Percentiles rank a stretch among this genome's conserved stretches.
These are phyloP conservation scores for Bolboschoenus planiculmis DNA, from an alignment of 176 grass and related monocot genomes.

Conservation along the genomic window DNA sequence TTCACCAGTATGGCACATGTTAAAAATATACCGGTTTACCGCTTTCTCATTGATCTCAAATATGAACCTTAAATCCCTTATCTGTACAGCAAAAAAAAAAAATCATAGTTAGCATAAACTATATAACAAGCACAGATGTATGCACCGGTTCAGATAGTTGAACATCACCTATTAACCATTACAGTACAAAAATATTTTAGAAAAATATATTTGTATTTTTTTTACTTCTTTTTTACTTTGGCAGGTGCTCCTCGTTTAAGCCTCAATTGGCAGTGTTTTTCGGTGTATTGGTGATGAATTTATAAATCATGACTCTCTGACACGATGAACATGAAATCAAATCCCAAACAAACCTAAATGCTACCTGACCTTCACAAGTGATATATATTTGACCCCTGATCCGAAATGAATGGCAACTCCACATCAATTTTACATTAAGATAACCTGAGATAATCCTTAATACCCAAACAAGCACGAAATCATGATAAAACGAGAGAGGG, in stretches of 20 bases:
- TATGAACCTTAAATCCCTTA: slow-evolving; percentile 27
- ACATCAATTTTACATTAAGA: background rate
- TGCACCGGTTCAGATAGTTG: background rate
- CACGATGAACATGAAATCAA: background rate
- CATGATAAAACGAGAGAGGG: background rate
- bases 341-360: background rate
- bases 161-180: background rate
- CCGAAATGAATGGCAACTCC: background rate
- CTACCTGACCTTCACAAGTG: background rate
- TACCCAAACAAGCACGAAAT: background rate
- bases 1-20: background rate
- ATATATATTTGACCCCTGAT: background rate
- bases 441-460: background rate
- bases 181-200: background rate
- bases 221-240: background rate
- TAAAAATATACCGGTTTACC: slow-evolving; percentile 15
- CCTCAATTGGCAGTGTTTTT: background rate
- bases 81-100: slow-evolving; percentile 13
- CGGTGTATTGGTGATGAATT: background rate
- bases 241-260: background rate
- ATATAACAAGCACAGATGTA: background rate
- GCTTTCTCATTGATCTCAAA: slow-evolving; percentile 31
- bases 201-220: background rate
- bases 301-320: background rate
- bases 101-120: background rate